A percentile compares a stretch with the other conserved stretches of the same genome.
Conservation (phyloP, 2,329 filamentous ascomycete genomes). For the Sporothrix schenckii region DNA sequence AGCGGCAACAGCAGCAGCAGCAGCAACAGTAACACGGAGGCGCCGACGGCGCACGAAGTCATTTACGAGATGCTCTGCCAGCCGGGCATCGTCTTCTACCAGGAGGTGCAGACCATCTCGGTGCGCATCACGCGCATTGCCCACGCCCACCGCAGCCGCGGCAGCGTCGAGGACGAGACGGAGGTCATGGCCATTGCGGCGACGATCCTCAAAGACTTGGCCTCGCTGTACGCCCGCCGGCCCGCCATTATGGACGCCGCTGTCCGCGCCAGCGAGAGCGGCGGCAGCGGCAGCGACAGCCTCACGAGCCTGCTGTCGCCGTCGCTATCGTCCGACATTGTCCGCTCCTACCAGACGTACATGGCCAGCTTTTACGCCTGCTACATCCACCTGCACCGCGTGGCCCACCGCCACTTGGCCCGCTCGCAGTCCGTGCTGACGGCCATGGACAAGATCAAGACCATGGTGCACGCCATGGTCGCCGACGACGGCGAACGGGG, state of each 20-base stretch:
- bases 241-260: constrained; percentile 8
- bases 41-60: not conserved
- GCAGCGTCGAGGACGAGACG: constrained; percentile 19
- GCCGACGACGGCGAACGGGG: not conserved
- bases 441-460: constrained; percentile 13
- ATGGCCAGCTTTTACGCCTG: constrained; percentile 19
- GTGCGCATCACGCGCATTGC: constrained; percentile 15
- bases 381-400: constrained; percentile 20
- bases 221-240: not conserved
- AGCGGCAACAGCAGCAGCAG: not conserved
- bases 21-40: not conserved
- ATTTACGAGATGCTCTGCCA: constrained; percentile 10
- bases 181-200: constrained; percentile 24
- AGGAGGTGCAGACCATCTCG: constrained; percentile 8
- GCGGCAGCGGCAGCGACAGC: not conserved
- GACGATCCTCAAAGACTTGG: constrained; percentile 1
- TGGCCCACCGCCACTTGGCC: constrained; percentile 12
- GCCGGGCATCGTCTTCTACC: constrained; percentile 8
- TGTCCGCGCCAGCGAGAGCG: not conserved
- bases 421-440: not conserved
- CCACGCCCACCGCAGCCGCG: constrained; percentile 16
- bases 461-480: not conserved
- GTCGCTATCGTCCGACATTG: not conserved
- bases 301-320: not conserved
- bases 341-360: constrained; percentile 21